phyloP scores from a whole-genome alignment of 148 eudicot species.

The Chenopodium formosanum region DNA sequence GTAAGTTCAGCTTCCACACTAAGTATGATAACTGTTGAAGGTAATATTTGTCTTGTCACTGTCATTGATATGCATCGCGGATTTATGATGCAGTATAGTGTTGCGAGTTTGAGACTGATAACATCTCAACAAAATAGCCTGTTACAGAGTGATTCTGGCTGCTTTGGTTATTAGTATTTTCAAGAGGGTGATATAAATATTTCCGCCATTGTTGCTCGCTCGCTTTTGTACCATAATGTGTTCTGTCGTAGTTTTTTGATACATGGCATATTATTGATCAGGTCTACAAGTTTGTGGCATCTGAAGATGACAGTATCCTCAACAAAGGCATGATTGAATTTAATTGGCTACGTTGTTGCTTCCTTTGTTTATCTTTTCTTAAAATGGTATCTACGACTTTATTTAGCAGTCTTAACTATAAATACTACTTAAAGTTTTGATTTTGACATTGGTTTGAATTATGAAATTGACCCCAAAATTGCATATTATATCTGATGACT shows the following conservation, averaged over 20 bases:
- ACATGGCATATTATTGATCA: too few species aligned
- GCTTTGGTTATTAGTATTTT: too few species aligned
- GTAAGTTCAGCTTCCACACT: constrained; percentile 66
- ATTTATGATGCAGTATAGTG: background rate
- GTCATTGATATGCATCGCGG: background rate
- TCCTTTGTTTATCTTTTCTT: background rate
- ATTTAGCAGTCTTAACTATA: background rate
- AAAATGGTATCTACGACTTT: background rate
- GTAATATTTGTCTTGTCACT: background rate
- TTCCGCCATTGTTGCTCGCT: too few species aligned
- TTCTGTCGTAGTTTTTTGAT: too few species aligned
- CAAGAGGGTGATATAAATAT: too few species aligned
- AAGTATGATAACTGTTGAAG: too few species aligned
- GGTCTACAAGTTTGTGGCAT: too few species aligned
- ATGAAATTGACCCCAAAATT: background rate
- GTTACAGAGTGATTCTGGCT: too few species aligned
- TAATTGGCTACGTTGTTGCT: background rate
- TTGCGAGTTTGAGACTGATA: background rate
- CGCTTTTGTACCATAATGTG: too few species aligned
- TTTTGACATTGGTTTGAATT: background rate
- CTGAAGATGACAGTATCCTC: too few species aligned
- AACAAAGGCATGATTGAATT: too few species aligned
- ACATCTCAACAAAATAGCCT: too few species aligned
- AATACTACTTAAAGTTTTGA: background rate
- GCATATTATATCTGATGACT: background rate